A percentile compares a stretch with the other conserved stretches of the same genome.
These are phyloP conservation scores for Saccharomyces mikatae DNA, from an alignment of 805 yeast species.

Conservation along the genomic window DNA sequence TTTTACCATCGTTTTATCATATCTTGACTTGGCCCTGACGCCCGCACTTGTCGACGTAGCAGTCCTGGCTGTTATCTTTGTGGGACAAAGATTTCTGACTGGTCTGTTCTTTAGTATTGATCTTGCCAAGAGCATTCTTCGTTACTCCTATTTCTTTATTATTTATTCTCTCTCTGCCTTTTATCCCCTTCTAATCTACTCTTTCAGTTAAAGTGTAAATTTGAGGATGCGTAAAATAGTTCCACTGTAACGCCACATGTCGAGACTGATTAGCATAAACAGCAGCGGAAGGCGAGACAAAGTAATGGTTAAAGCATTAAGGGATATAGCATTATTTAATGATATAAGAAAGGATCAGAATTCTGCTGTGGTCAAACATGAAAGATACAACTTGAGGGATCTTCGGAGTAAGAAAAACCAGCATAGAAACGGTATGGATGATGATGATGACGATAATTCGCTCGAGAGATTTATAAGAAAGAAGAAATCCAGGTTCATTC, in stretches of 20 bases:
- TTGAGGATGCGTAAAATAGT: neutral
- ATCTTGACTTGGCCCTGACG: constrained; percentile 11
- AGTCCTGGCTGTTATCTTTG: neutral
- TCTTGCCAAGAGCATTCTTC: neutral
- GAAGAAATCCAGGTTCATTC: constrained; percentile 1
- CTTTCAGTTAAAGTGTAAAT: neutral
- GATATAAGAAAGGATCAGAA: neutral
- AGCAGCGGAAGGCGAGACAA: neutral
- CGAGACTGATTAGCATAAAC: neutral
- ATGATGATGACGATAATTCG: neutral
- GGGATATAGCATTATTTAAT: neutral
- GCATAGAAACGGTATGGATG: neutral
- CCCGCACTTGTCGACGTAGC: constrained; percentile 1
- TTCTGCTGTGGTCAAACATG: neutral
- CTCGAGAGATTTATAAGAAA: neutral
- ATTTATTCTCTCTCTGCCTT: neutral
- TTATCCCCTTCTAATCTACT: neutral
- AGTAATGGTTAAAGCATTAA: neutral
- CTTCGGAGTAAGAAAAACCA: neutral
- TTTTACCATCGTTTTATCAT: constrained; percentile 32
- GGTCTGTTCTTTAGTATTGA: neutral
- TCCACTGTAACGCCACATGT: neutral
- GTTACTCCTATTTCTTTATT: neutral
- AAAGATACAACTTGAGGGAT: neutral
- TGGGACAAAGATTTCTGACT: neutral